Conservation (phyloP, 2,329 filamentous ascomycete genomes). For the Paracoccidioides lutzii region DNA sequence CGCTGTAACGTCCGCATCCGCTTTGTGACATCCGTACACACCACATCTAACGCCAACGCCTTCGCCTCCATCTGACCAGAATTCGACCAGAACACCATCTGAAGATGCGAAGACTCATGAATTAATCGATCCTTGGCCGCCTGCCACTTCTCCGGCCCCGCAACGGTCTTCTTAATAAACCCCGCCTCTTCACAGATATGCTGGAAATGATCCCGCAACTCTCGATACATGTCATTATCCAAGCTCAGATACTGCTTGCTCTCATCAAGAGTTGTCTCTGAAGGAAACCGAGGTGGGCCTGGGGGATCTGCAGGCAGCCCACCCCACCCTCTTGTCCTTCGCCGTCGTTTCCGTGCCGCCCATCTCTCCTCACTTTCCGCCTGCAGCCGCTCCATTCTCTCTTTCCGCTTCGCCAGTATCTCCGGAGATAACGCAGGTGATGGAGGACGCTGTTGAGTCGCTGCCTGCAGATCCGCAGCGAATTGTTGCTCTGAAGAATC, state of each 20-base stretch:
- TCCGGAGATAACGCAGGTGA: constrained; percentile 32
- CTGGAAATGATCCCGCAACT: constrained; percentile 54
- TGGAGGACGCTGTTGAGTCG: constrained; percentile 8
- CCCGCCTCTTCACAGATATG: constrained; percentile 54
- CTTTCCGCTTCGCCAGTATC: constrained; percentile 40
- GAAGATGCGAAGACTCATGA: constrained; percentile 50
- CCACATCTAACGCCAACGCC: constrained; percentile 59
- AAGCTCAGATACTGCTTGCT: constrained; percentile 57
- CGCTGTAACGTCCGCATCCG: constrained; percentile 53
- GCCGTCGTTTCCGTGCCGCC: constrained; percentile 52
- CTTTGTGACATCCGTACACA: constrained; percentile 73
- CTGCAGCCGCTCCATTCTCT: constrained; percentile 43
- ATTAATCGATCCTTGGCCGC: constrained; percentile 55
- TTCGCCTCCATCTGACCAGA: constrained; percentile 48
- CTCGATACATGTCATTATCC: constrained; percentile 49
- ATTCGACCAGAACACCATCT: constrained; percentile 47
- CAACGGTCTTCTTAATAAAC: constrained; percentile 63
- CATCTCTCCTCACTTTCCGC: constrained; percentile 50
- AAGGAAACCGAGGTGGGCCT: constrained; percentile 61
- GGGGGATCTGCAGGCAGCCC: constrained; percentile 55
- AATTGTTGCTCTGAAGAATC: constrained; percentile 12
- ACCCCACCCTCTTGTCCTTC: constrained; percentile 55
- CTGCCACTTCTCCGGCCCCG: constrained; percentile 62
- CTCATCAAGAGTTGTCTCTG: constrained; percentile 70
- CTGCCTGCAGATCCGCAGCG: not conserved